Percentiles rank a stretch among this genome's conserved stretches.
Conservation (phyloP, 1,139 yeast species). For the Candida sp. region DNA sequence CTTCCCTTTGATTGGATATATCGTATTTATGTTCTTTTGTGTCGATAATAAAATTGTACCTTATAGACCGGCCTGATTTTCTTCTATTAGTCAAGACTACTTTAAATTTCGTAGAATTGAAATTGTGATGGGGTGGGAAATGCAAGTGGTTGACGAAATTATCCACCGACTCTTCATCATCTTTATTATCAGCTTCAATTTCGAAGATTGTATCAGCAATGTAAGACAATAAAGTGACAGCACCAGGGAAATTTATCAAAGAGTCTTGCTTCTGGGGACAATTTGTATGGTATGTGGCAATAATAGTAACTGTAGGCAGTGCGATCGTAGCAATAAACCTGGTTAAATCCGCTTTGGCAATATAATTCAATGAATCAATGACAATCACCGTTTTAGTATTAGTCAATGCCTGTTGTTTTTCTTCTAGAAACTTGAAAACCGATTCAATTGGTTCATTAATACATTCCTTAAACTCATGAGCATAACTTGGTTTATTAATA, state of each 20-base stretch:
- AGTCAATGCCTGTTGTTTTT: background rate
- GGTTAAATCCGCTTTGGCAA: conserved; percentile 45
- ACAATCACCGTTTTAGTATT: conserved; percentile 37
- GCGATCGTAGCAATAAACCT: conserved; percentile 52
- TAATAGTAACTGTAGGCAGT: conserved; percentile 50
- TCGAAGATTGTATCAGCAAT: conserved; percentile 73
- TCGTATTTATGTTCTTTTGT: conserved; percentile 48
- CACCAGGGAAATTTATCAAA: conserved; percentile 46
- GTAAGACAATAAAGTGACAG: conserved; percentile 49
- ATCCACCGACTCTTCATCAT: conserved; percentile 47
- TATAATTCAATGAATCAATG: conserved; percentile 68
- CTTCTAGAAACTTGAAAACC: conserved; percentile 1
- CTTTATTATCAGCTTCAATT: conserved; percentile 39
- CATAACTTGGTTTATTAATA: conserved; percentile 45
- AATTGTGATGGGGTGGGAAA: conserved; percentile 41
- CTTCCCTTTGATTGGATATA: conserved; percentile 23
- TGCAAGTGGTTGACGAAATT: conserved; percentile 36
- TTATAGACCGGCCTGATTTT: conserved; percentile 77
- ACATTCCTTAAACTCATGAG: conserved; percentile 50
- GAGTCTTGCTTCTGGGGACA: conserved; percentile 24
- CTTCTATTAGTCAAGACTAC: conserved; percentile 64
- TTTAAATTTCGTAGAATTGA: conserved; percentile 47
- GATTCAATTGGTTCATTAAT: conserved; percentile 3
- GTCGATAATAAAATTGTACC: conserved; percentile 54
- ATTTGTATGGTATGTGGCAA: conserved; percentile 62